Evolutionary conservation across 1,284 basidiomycete genomes (phyloP).

Genomic region (Cutaneotrichosporon curvatum): DNA sequence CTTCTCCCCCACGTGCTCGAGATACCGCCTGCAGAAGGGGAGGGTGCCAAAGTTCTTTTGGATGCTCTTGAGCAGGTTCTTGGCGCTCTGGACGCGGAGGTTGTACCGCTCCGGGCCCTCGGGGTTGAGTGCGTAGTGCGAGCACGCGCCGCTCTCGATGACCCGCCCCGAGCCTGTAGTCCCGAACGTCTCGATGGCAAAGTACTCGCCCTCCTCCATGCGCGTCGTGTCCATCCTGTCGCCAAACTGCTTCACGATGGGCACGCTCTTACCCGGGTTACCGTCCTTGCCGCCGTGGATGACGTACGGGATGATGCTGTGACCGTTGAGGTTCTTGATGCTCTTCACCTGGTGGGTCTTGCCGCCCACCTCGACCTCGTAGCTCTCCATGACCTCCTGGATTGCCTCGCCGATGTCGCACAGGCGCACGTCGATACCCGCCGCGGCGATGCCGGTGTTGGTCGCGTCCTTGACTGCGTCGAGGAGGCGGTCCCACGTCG

Average conservation of each 20-base stretch:
- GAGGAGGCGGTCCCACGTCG: slow-evolving; percentile 79
- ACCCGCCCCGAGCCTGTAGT: slow-evolving; percentile 90
- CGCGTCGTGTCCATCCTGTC: slow-evolving; percentile 63
- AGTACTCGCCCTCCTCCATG: slow-evolving; percentile 99
- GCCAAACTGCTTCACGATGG: slow-evolving; percentile 73
- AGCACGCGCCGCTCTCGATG: slow-evolving; percentile 87
- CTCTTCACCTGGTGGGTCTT: slow-evolving; percentile 83
- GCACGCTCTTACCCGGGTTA: slow-evolving; percentile 64
- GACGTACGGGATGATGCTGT: slow-evolving; percentile 79
- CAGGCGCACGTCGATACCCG: slow-evolving; percentile 90
- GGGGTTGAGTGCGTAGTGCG: slow-evolving; percentile 67
- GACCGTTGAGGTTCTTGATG: slow-evolving; percentile 84
- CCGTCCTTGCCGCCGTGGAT: slow-evolving; percentile 63
- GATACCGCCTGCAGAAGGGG: slow-evolving; percentile 91
- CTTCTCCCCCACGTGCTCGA: slow-evolving; percentile 88
- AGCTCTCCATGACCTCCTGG: slow-evolving; percentile 98
- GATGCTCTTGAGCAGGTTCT: slow-evolving; percentile 78
- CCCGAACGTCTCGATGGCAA: slow-evolving; percentile 98
- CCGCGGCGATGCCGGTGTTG: slow-evolving; percentile 79
- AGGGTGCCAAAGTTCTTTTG: slow-evolving; percentile 90
- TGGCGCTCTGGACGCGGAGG: slow-evolving; percentile 67
- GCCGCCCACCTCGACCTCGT: slow-evolving; percentile 86
- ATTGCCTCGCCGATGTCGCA: slow-evolving; percentile 88
- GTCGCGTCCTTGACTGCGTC: slow-evolving; percentile 92
- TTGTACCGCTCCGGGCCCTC: slow-evolving; percentile 33